phyloP scores from a whole-genome alignment of 768 basidiomycete species.

The Mycena maculata region DNA sequence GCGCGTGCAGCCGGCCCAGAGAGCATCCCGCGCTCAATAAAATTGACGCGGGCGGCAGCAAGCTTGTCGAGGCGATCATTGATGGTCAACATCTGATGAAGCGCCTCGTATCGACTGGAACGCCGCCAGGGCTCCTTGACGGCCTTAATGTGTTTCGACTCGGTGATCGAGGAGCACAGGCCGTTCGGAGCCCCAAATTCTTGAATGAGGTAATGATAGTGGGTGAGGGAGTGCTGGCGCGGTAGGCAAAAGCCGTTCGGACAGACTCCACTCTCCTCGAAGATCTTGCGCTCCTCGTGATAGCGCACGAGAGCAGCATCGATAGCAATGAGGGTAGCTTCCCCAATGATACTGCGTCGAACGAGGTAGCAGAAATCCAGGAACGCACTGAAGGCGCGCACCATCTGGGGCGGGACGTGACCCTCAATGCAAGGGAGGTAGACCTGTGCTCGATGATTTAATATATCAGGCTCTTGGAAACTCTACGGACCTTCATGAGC shows the following conservation, averaged over 20 bases:
- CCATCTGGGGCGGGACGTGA: no score
- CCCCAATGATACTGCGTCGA: no score
- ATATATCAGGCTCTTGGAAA: no score
- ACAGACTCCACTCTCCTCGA: neutral
- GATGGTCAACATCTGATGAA: neutral
- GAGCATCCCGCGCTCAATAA: neutral
- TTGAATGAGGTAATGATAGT: neutral
- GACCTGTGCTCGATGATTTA: no score
- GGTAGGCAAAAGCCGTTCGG: neutral
- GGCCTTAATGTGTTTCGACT: neutral
- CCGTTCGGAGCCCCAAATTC: neutral
- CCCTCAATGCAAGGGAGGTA: no score
- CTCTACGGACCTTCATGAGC: no score
- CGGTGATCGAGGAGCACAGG: neutral
- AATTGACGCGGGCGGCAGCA: neutral
- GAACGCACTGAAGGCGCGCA: no score
- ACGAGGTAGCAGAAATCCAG: no score
- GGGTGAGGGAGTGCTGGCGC: neutral
- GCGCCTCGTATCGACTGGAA: neutral
- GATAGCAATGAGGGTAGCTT: no score
- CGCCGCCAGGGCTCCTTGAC: slow-evolving; percentile 2
- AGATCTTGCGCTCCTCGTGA: no score
- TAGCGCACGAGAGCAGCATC: no score
- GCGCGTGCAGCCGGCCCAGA: neutral
- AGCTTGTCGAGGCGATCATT: neutral